Evolutionary conservation across 345 rosid species (phyloP).

Genomic region (Lumnitzera littorea): DNA sequence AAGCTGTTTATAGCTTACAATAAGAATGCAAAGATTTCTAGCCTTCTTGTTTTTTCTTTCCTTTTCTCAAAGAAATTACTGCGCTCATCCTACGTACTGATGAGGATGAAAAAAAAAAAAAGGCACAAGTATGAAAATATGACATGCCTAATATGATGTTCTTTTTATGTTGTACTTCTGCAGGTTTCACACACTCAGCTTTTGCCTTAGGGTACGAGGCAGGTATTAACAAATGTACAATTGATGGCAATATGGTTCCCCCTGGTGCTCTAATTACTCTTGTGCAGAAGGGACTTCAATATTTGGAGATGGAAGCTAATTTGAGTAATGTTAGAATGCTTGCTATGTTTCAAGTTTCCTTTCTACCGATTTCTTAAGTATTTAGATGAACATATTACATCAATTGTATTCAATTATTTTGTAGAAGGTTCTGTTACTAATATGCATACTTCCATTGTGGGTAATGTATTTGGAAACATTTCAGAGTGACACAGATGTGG

Average conservation of each 20-base stretch:
- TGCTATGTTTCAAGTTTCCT: slow-evolving; percentile 8
- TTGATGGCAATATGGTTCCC: slow-evolving; percentile 93
- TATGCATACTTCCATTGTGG: too few relatives aligned
- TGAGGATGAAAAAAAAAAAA: too few relatives aligned
- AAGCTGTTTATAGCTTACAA: too few relatives aligned
- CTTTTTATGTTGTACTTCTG: slow-evolving; percentile 8
- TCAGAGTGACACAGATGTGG: slow-evolving; percentile 75
- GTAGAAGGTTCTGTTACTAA: too few relatives aligned
- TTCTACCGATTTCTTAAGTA: neutral
- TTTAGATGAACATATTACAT: slow-evolving; percentile 8
- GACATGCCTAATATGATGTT: neutral
- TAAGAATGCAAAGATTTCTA: too few relatives aligned
- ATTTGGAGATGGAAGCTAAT: slow-evolving; percentile 98
- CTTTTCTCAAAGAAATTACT: too few relatives aligned
- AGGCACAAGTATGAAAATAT: too few relatives aligned
- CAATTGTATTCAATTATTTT: slow-evolving; percentile 25
- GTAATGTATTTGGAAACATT: slow-evolving; percentile 11
- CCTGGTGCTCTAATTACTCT: slow-evolving; percentile 88
- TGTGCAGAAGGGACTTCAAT: slow-evolving; percentile 93
- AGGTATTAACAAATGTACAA: slow-evolving; percentile 70
- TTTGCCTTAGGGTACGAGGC: slow-evolving; percentile 94
- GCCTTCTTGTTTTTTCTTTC: too few relatives aligned
- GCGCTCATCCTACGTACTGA: too few relatives aligned
- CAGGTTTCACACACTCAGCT: slow-evolving; percentile 86
- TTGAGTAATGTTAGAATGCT: slow-evolving; percentile 58